Evolutionary conservation across 164 flowering plant species (phyloP), one percentile per base, ranked within the genome.

Genomic region (Sedum album): DNA sequence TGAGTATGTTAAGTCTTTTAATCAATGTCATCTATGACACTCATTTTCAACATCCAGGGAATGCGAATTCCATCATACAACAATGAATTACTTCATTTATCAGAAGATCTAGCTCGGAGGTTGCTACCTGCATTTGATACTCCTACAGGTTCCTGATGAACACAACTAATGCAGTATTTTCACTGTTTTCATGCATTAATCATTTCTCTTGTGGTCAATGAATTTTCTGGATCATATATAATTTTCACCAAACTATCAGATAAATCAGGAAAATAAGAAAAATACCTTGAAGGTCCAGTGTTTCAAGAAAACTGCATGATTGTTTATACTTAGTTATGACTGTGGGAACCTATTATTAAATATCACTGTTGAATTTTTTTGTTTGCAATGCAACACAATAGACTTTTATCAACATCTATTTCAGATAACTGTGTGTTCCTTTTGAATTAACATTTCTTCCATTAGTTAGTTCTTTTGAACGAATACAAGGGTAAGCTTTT

Each of bases 101-200:
- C 96, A 44, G 96, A 91, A 81, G 97, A 91, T 83, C 83, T 94
- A 68, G 97, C 88, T 26, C 75, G 71, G 41, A 85, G 99, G 75
- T 70, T 94, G 79, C 76, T 94, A 60, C 99, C 99, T 78, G 99
- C 97, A 39, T 94, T 94, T 83, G 96, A 92, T 72, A 94, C 99
- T 73, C 99, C 99, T 60, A 90, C 99, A 73, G 97, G 99, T 91
- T 70, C 48, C 14, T 38, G 30, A 18, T n/a, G 48, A 5, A 21
- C 67, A 15, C 42, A 1, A 10, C 39, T 65, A 10, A n/a, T 65
- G 67, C 42, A 20, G 35, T 72, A 60, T 35, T 68, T 57, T 26
- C 33, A 33, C 57, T 13, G 26, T 28, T 57, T 26, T 30, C 31
- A 55, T 23, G 39, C 48, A 5, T 21, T 4, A 11, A 8, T 7